Conservation (phyloP, 2,329 filamentous ascomycete species). For the Hypoxylon sp. region DNA sequence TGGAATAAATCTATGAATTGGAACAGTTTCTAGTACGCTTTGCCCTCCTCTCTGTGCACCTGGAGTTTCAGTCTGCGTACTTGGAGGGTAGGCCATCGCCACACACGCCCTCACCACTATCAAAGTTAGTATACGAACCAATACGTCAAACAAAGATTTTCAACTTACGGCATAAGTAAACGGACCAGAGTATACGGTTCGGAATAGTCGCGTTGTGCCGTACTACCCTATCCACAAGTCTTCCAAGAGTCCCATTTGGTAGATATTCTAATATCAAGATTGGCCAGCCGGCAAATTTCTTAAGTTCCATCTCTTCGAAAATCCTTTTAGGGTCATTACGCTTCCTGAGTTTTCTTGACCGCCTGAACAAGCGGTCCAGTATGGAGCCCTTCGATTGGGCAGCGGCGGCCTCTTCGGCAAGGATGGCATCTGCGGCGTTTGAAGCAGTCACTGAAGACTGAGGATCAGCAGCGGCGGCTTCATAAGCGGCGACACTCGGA, state of each 20-base stretch:
- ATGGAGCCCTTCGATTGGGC: background rate
- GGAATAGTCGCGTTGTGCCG: background rate
- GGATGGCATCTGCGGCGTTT: too few relatives aligned
- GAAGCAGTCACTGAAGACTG: too few relatives aligned
- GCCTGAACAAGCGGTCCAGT: background rate
- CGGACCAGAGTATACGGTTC: constrained; percentile 27
- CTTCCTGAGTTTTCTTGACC: background rate
- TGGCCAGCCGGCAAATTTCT: background rate
- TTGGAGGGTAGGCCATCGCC: constrained; percentile 8
- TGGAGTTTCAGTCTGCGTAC: too few relatives aligned
- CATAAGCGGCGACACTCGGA: background rate
- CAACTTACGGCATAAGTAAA: constrained; percentile 32
- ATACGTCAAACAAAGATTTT: too few relatives aligned
- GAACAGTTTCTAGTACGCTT: constrained; percentile 14
- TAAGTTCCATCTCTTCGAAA: constrained; percentile 4
- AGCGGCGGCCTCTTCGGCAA: too few relatives aligned
- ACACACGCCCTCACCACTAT: constrained; percentile 27
- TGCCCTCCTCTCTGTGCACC: background rate
- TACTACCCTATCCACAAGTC: constrained; percentile 3
- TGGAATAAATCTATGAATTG: background rate
- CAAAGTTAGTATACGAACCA: background rate
- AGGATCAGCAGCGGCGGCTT: too few relatives aligned
- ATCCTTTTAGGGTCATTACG: background rate
- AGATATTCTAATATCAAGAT: constrained; percentile 23
- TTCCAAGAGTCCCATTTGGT: constrained; percentile 13